These are phyloP conservation scores for Ocimum tenuiflorum DNA, from an alignment of 257 asterid species.

Conservation along the genomic window DNA sequence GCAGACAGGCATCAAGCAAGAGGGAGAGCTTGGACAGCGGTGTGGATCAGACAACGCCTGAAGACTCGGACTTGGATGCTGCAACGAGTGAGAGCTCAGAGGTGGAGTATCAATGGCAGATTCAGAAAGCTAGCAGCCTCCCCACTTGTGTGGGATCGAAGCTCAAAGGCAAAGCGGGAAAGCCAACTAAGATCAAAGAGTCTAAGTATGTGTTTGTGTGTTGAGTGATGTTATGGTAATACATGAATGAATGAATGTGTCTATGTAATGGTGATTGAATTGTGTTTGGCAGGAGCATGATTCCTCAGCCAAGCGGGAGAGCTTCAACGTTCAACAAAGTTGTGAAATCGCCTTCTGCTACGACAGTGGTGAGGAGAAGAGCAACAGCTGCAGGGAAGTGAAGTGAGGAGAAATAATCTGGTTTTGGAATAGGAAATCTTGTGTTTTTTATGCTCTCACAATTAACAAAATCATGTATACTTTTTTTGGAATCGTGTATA, in stretches of 20 bases:
- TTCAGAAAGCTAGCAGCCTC: conserved; percentile 30
- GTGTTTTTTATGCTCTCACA: too few species aligned
- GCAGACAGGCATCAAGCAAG: neutral
- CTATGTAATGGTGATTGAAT: neutral
- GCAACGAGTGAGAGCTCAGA: conserved; percentile 75
- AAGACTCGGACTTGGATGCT: conserved; percentile 49
- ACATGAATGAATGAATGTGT: too few species aligned
- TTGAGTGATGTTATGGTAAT: too few species aligned
- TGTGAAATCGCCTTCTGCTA: conserved; percentile 27
- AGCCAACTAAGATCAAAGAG: conserved; percentile 41
- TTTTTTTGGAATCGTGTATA: too few species aligned
- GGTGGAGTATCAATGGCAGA: conserved; percentile 40
- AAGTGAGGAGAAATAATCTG: neutral
- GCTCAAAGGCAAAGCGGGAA: conserved; percentile 41
- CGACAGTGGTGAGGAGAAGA: conserved; percentile 39
- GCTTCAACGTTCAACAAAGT: conserved; percentile 32
- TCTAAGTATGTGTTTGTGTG: conserved; percentile 42
- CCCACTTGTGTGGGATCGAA: conserved; percentile 38
- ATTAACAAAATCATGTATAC: too few species aligned
- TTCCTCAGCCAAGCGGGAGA: conserved; percentile 54
- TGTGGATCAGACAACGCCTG: too few species aligned
- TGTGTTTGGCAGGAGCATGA: conserved; percentile 40
- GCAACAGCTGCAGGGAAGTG: conserved; percentile 34
- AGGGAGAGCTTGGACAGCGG: conserved; percentile 35
- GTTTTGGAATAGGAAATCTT: too few species aligned